A percentile compares a stretch with the other conserved stretches of the same genome.
Conservation (phyloP, 2,329 filamentous ascomycete genomes). For the Neodidymelliopsis sp. region DNA sequence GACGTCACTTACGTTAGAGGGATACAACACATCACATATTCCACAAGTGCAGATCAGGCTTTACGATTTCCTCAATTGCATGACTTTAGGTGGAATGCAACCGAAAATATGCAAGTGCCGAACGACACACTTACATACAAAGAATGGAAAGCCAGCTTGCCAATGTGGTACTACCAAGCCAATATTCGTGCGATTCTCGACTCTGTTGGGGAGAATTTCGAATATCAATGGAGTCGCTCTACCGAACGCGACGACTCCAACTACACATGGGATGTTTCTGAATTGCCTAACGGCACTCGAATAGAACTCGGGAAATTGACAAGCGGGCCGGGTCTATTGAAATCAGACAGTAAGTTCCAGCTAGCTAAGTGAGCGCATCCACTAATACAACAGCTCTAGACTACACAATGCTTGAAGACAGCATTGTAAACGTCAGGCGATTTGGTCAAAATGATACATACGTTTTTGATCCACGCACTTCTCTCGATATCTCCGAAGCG, state of each 20-base stretch:
- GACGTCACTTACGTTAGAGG: not conserved
- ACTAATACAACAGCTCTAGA: too few relatives aligned
- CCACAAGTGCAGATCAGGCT: not conserved
- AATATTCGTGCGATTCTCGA: not conserved
- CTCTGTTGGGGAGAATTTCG: not conserved
- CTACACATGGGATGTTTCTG: too few relatives aligned
- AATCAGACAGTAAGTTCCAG: not conserved
- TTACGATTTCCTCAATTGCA: not conserved
- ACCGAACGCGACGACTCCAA: too few relatives aligned
- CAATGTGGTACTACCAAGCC: not conserved
- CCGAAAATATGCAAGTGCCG: not conserved
- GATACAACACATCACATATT: not conserved
- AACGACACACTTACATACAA: not conserved
- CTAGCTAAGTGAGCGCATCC: not conserved
- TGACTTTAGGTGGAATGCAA: not conserved
- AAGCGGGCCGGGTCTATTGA: not conserved
- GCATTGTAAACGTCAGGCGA: not conserved
- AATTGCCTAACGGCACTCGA: not conserved
- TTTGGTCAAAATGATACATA: not conserved
- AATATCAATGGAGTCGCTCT: not conserved
- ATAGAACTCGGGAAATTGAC: not conserved
- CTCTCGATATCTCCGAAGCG: slow-evolving; percentile 11
- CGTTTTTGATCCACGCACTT: slow-evolving; percentile 1
- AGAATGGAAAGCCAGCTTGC: not conserved
- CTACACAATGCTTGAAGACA: not conserved